Evolutionary conservation across 805 yeast genomes (phyloP).

Genomic region (Yamadazyma philogaea): DNA sequence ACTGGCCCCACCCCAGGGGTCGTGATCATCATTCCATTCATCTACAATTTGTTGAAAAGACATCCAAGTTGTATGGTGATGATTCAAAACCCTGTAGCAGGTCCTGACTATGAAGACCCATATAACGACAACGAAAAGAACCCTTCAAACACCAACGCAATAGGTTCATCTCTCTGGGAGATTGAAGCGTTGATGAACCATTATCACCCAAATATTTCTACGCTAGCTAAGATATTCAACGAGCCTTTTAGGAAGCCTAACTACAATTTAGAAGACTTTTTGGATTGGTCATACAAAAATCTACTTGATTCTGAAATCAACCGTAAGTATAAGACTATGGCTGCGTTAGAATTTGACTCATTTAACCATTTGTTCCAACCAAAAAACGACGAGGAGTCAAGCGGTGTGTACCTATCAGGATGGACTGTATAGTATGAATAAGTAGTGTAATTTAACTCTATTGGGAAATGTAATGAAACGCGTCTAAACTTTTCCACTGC

Average conservation of each 20-base stretch:
- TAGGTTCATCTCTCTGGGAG: conserved; percentile 91
- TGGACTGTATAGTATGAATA: conserved; percentile 25
- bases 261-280: conserved; percentile 89
- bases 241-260: conserved; percentile 88
- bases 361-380: conserved; percentile 36
- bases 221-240: conserved; percentile 79
- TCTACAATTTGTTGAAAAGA: conserved; percentile 81
- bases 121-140: conserved; percentile 61
- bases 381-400: background rate
- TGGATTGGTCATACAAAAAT: conserved; percentile 82
- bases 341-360: conserved; percentile 73
- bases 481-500: conserved; percentile 4
- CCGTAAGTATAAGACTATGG: conserved; percentile 65
- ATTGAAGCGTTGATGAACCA: conserved; percentile 73
- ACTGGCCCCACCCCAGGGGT: conserved; percentile 86
- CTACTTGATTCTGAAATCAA: conserved; percentile 60
- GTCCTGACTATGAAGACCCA: conserved; percentile 39
- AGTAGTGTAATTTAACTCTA: conserved; percentile 30
- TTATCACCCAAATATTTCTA: conserved; percentile 93
- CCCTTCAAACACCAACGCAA: conserved; percentile 76
- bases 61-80: conserved; percentile 94
- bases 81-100: conserved; percentile 54
- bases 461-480: conserved; percentile 6
- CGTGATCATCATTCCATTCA: conserved; percentile 83
- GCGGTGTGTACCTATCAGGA: conserved; percentile 22